Base-by-base conservation (phyloP, 805 yeast genomes). In the Wickerhamomyces mucosus region DNA sequence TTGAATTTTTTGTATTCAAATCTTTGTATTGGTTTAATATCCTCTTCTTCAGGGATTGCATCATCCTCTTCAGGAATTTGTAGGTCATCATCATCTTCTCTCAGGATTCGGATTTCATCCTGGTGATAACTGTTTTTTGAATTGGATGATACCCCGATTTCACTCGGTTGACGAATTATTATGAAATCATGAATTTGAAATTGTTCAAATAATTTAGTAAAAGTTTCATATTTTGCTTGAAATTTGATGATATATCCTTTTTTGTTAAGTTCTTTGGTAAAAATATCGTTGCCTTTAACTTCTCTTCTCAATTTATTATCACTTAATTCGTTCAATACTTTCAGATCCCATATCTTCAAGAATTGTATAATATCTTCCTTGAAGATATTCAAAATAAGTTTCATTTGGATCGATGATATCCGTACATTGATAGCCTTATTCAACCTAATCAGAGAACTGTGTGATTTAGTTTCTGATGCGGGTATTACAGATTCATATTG, bases 401-500 rank as follows among this genome's bases (percentile, higher is more conserved):
- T 6, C 7, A 16, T 23, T 13, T 23, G 26, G 7, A 23, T 8
- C 5, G 13, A 7, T 5, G 12, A 28, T 13, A 12, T 28, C 26
- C 17, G n/a, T 10, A n/a, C 25, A 18, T 4, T 9, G 6, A 7
- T 8, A 4, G 19, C 7, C n/a, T 10, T 17, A 13, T 2, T 28
- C 32, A 15, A 15, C 3, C 45, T 21, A 2, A 46, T 42, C 8
- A 46, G 15, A 1, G 47, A 45, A 16, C 36, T 30, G 17, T 44
- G 48, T 21, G 28, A 35, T 15, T 31, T 34, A 3, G 48, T 44
- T 7, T 39, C 34, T 2, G 39, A 36, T 4, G 47, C 38, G 3
- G 45, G 35, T 4, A 46, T 39, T 3, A 42, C 49, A 10, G 46
- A 39, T 30, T 45, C 44, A 27, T 43, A 43, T 8, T n/a, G n/a